Base-by-base conservation (phyloP, 371 early-diverging fungal species). In the Choanephora cucurbitarum region DNA sequence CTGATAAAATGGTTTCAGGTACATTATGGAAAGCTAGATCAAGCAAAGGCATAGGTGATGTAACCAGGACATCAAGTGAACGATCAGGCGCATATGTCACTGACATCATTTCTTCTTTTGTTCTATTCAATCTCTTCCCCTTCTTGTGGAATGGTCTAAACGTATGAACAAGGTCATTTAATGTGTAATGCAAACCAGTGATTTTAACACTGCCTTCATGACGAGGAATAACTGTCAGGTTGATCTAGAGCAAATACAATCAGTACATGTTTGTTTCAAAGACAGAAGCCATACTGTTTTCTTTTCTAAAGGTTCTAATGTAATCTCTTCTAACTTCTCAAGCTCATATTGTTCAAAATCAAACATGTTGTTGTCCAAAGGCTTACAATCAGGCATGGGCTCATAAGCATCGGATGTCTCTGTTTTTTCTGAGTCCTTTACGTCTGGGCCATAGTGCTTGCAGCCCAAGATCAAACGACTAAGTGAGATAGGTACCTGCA, bases 41-140 rank as follows among this genome's bases (percentile, higher is more conserved):
- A 28, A 95, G 67, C 21, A 92, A 73, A 10, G 98, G 96, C 88
- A 94, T 88, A 2, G 89, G 87, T 0, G 89, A 82, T 0, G 90
- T 87, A 5, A 95, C 91, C 8, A 81, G 51, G n/a, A 96, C 73
- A 41, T 82, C 84, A 17, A 94, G 71, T 13, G 87, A 77, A 33
- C 81, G 69, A 44, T 92, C 92, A 3, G 78, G 77, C n/a, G 86
- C 85, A 67, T 93, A 91, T 4, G 73, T 58, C 18, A 65, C 60
- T 0, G 70, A 70, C 58, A 71, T 70, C 50, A 74, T 78, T 47
- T 88, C 86, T 58, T 83, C 89, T 50, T 74, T 82, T 22, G 91
- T 88, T 21, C 80, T 80, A 60, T 92, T 92, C 13, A 93, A 70
- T 18, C 94, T 86, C 32, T 77, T 76, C 0, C 95, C 94, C 4